Evolutionary conservation across 2,329 filamentous ascomycete species (phyloP).

Genomic region (Aureobasidium musti): DNA sequence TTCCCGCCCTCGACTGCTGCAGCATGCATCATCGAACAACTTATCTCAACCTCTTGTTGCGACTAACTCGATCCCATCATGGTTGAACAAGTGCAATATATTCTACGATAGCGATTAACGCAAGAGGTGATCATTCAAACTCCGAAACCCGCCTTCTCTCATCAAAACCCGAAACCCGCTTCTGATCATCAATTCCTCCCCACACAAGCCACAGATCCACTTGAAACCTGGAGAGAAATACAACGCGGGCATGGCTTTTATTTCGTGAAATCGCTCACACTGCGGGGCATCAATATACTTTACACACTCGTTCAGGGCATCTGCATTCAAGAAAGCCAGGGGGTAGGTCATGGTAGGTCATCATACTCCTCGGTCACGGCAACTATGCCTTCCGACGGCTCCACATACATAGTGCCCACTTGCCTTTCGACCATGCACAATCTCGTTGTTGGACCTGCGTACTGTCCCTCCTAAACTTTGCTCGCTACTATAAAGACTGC

Average conservation of each 20-base stretch:
- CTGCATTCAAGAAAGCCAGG: neutral
- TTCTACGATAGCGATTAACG: neutral
- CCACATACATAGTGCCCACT: conserved; percentile 20
- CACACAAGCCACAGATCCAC: too few species aligned
- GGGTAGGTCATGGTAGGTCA: conserved; percentile 9
- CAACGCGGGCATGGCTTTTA: neutral
- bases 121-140: neutral
- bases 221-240: neutral
- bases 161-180: too few species aligned
- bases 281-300: conserved; percentile 6
- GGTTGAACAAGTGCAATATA: neutral
- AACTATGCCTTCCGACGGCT: neutral
- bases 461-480: neutral
- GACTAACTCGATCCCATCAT: too few species aligned
- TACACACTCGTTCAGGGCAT: neutral
- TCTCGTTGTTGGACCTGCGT: neutral
- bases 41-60: neutral
- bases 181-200: too few species aligned
- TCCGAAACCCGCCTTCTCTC: neutral
- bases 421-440: neutral
- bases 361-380: neutral
- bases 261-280: neutral
- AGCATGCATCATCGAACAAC: neutral
- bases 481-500: neutral
- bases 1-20: neutral